Evolutionary conservation across 148 eudicot genomes (phyloP), one percentile per base, ranked within the genome.

Genomic region (Polygonum maritimum): DNA sequence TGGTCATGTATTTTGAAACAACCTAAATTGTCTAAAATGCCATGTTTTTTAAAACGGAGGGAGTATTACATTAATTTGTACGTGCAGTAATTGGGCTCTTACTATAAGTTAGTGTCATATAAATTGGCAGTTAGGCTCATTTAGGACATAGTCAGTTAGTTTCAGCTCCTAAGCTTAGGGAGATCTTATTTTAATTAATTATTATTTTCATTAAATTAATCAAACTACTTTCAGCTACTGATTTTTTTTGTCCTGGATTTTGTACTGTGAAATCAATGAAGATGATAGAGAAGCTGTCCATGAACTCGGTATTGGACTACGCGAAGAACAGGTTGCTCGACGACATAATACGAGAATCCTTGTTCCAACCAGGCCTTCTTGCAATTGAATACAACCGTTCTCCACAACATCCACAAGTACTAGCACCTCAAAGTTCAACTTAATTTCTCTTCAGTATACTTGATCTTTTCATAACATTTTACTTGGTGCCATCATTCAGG

Each of bases 251-350:
- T 44, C 6, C 47, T 44, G 47, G 47, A 7, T 0, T 44, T 44
- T 44, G 47, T 7, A 22, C 26, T 58, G 14, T 58, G 36, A 21
- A 35, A 65, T 65, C 45, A 48, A 12, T 78, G 71, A 80, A 95
- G 98, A 85, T 95, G 26, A 86, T 62, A 74, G 90, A 88, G 13
- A 85, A 79, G 74, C 57, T 89, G 10, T 78, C 80, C 3, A 67
- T 77, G 18, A 79, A 81, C 60, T 58, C 80, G 10, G 89, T 88
- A 36, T 40, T 90, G 15, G 81, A 88, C 57, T 84, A 82, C 63
- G 86, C 74, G 47, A 95, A 86, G 89, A 85, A 76, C 74, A 85
- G 77, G 77, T 76, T 92, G 77, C 48, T 95, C 76, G 83, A 86
- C 73, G 96, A 90, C 58, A 91, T 95, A 36, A 86, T 87, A 39